Conservation (phyloP, 2,329 filamentous ascomycete species). For the Mycogone perniciosa region DNA sequence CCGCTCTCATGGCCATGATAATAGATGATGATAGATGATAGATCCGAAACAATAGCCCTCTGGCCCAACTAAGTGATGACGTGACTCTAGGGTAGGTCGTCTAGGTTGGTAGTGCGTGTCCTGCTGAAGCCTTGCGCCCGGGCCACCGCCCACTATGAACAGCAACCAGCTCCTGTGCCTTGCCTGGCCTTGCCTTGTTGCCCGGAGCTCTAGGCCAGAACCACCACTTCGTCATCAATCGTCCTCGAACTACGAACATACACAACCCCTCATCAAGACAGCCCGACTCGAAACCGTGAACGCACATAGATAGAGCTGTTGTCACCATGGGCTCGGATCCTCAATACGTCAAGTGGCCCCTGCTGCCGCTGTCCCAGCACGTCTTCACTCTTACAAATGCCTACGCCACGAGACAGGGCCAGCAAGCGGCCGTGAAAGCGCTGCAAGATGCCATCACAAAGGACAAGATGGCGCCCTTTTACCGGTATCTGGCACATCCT, state of each 20-base stretch:
- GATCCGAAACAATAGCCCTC: no score
- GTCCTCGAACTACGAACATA: background rate
- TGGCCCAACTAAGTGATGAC: background rate
- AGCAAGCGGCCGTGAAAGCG: constrained; percentile 65
- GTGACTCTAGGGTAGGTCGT: constrained; percentile 3
- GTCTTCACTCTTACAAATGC: constrained; percentile 83
- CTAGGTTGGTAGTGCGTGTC: constrained; percentile 12
- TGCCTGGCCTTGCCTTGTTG: constrained; percentile 2
- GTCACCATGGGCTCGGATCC: constrained; percentile 69
- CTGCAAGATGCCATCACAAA: constrained; percentile 77
- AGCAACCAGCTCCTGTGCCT: constrained; percentile 1
- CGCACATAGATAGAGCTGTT: constrained; percentile 5
- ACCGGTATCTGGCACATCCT: constrained; percentile 77
- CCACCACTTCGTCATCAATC: constrained; percentile 10
- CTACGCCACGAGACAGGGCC: constrained; percentile 57
- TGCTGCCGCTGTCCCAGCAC: constrained; percentile 75
- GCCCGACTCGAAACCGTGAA: background rate
- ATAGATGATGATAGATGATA: no score
- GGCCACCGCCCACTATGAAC: constrained; percentile 3
- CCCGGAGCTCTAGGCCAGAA: constrained; percentile 5
- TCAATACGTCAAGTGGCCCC: constrained; percentile 78
- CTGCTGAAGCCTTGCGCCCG: constrained; percentile 14
- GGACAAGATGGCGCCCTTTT: constrained; percentile 83
- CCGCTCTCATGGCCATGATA: no score
- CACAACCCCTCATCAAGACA: background rate